Evolutionary conservation across 2,329 filamentous ascomycete genomes (phyloP).

Genomic region (Lasiodiplodia citricola): DNA sequence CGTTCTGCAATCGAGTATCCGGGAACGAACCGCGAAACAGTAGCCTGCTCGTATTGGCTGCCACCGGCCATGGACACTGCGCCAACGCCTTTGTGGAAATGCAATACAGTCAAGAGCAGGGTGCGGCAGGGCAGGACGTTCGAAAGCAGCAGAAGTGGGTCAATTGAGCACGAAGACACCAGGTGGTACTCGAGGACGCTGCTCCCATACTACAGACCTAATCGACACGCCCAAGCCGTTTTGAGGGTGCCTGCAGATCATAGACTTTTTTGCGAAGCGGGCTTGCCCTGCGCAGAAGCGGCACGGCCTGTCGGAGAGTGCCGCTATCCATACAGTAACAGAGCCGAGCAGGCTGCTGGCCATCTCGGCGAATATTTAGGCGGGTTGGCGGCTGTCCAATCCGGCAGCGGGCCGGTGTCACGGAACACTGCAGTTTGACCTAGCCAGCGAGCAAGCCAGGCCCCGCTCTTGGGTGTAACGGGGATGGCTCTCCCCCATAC

Average conservation of each 20-base stretch:
- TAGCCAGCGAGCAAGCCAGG: constrained; percentile 2
- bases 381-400: not conserved
- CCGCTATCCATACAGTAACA: not conserved
- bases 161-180: not conserved
- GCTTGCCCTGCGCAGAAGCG: not conserved
- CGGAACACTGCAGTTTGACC: constrained; percentile 8
- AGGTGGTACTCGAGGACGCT: constrained; percentile 3
- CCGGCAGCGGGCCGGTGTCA: not conserved
- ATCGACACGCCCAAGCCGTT: not conserved
- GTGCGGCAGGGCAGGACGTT: not conserved
- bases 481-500: not conserved
- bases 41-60: constrained; percentile 7
- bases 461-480: not conserved
- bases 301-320: constrained; percentile 20
- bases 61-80: not conserved
- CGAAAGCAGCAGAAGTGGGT: not conserved
- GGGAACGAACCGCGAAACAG: constrained; percentile 20
- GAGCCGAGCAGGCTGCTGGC: not conserved
- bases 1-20: constrained; percentile 18
- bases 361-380: not conserved
- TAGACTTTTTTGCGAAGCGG: not conserved
- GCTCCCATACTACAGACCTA: not conserved
- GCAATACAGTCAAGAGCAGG: constrained; percentile 4
- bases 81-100: not conserved
- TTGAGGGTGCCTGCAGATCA: not conserved